A percentile compares a stretch with the other conserved stretches of the same genome.
phyloP scores from a whole-genome alignment of 1,284 basidiomycete species.

The Mycena sp. region DNA sequence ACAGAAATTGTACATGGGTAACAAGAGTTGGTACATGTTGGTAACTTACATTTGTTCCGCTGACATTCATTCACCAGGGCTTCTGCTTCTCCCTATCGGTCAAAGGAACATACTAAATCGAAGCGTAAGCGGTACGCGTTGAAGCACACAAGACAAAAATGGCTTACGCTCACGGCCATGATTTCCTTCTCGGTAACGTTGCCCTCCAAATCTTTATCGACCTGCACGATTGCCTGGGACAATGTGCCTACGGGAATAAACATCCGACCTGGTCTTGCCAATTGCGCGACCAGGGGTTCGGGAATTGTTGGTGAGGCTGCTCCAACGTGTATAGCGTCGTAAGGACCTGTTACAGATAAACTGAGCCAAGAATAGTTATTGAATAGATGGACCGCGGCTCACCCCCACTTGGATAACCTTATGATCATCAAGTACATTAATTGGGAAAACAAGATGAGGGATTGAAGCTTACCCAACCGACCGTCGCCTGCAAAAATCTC shows the following conservation, averaged over 20 bases:
- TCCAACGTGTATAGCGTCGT: constrained; percentile 93
- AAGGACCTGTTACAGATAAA: constrained; percentile 67
- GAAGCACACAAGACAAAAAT: not conserved
- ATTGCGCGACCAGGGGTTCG: constrained; percentile 78
- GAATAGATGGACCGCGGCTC: constrained; percentile 2
- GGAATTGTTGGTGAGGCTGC: constrained; percentile 90
- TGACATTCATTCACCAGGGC: constrained; percentile 3
- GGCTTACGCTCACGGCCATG: constrained; percentile 70
- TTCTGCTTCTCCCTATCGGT: constrained; percentile 29
- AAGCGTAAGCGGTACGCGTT: not conserved
- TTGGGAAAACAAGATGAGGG: not conserved
- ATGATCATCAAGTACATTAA: not conserved
- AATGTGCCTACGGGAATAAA: constrained; percentile 90
- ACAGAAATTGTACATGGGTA: not conserved
- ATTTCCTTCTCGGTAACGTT: constrained; percentile 72
- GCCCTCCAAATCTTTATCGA: constrained; percentile 86
- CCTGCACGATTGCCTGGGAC: constrained; percentile 72
- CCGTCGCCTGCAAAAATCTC: constrained; percentile 84
- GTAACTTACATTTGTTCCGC: not conserved
- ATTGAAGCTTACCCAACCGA: constrained; percentile 62
- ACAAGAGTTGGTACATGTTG: not conserved
- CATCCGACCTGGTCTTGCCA: constrained; percentile 88
- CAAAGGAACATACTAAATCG: constrained; percentile 26
- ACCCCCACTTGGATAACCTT: constrained; percentile 44
- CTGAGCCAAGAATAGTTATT: no score